phyloP scores from a whole-genome alignment of 768 basidiomycete species.

The Termitomyces sp. region DNA sequence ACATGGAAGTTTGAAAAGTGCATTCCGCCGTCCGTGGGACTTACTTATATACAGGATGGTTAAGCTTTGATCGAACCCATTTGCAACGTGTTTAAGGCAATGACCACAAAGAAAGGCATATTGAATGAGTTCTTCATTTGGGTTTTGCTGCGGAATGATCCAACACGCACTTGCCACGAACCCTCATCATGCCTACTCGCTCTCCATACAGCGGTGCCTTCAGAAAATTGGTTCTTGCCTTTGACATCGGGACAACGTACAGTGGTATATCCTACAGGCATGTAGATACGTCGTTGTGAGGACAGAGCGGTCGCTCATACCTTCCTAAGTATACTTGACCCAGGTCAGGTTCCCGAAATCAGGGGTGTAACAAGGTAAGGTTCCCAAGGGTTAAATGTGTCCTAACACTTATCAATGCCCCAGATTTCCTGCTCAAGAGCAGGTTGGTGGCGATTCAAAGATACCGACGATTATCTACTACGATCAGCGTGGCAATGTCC shows the following conservation, averaged over 20 bases:
- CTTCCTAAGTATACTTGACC: slow-evolving; percentile 30
- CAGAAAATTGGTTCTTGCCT: slow-evolving; percentile 44
- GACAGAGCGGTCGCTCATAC: background rate
- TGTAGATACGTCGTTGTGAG: background rate
- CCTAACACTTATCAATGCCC: no score
- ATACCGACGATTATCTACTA: no score
- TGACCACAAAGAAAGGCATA: background rate
- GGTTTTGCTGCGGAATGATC: slow-evolving; percentile 28
- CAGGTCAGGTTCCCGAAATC: slow-evolving; percentile 29
- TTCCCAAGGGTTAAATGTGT: slow-evolving; percentile 16
- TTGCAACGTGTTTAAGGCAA: slow-evolving; percentile 10
- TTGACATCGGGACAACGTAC: slow-evolving; percentile 50
- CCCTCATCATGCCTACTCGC: slow-evolving; percentile 18
- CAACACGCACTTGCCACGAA: background rate
- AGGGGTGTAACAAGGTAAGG: slow-evolving; percentile 36
- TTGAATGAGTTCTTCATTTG: background rate
- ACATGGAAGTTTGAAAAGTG: background rate
- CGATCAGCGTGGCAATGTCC: slow-evolving; percentile 29
- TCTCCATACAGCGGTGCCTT: slow-evolving; percentile 33
- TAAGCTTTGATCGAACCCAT: slow-evolving; percentile 3
- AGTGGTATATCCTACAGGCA: slow-evolving; percentile 44
- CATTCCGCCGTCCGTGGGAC: no score
- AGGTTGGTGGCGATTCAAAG: slow-evolving; percentile 36
- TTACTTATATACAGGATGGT: background rate
- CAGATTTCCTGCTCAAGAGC: slow-evolving; percentile 46